Conservation (phyloP, 257 asterid genomes). For the Ophiorrhiza pumila region DNA sequence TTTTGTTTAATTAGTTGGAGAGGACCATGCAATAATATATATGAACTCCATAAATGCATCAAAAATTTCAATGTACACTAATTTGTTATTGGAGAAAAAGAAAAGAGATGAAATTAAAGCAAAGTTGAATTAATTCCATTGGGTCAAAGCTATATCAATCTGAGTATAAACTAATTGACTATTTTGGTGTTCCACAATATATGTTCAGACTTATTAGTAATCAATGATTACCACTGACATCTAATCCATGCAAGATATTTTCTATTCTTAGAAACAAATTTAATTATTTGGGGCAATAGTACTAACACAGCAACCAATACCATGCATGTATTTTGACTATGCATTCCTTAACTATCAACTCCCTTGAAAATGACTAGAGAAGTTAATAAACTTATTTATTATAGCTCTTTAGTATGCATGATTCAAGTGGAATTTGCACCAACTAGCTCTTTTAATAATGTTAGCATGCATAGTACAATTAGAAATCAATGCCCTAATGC, state of each 20-base stretch:
- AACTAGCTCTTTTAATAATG: too few species aligned
- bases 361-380: neutral
- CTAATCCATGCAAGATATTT: neutral
- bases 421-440: too few species aligned
- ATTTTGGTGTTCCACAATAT: neutral
- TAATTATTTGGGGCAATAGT: neutral
- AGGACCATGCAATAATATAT: neutral
- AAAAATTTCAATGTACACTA: neutral
- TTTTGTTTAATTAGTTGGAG: neutral
- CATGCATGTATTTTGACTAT: neutral
- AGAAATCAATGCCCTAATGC: too few species aligned
- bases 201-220: neutral
- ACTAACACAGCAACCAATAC: too few species aligned
- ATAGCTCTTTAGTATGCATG: neutral
- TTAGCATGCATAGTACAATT: too few species aligned
- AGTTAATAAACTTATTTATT: neutral
- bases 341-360: neutral
- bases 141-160: neutral
- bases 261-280: neutral
- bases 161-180: neutral
- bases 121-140: neutral
- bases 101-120: neutral
- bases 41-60: neutral
- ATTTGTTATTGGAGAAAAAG: neutral
- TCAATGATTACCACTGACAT: neutral